Base-by-base conservation (phyloP, 2,329 filamentous ascomycete species). In the Gremmenia infestans region DNA sequence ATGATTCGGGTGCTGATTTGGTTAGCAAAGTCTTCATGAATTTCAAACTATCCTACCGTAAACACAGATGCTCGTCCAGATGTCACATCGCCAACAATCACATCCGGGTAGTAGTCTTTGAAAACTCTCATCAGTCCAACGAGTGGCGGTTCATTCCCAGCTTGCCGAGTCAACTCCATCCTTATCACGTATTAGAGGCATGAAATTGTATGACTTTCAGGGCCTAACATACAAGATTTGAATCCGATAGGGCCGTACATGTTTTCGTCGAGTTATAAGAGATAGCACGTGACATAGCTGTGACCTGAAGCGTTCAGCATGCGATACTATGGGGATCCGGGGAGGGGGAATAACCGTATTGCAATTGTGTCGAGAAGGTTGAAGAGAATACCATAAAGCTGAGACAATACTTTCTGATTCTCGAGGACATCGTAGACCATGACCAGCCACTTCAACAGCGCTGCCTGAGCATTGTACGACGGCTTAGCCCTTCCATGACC, bases 31-130 rank as follows among this genome's bases (percentile, higher is more conserved):
- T 6, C 9, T 11, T 17, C 49, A 43, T 4, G 7, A 15, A n/a
- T 47, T 11, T 25, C 14, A 40, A 23, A 39, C 17, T 9, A n/a
- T 19, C 63, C 37, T 68, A 81, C 80, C 70, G 82, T 85, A 70
- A 87, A 87, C 1, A 82, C 77, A 4, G 81, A 80, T 0, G 83
- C 82, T 57, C 80, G 79, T 39, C 82, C 82, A 52, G 77, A 76
- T 32, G 83, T 80, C 4, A 81, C 76, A 60, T 87, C 86, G 22
- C 87, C 88, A 14, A 93, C 81, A 57, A 95, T 89, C 53, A 95
- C 89, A 69, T 96, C 90, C 0, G 91, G 90, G 66, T 93, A 95
- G 71, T 93, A 95, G 69, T 93, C 90, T 68, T 94, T 94, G 74
- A 87, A 95, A n/a, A 93, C 83, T 54, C 87, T 82, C 50, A 95